phyloP scores from a whole-genome alignment of 345 rosid species.

The Salix purpurea region DNA sequence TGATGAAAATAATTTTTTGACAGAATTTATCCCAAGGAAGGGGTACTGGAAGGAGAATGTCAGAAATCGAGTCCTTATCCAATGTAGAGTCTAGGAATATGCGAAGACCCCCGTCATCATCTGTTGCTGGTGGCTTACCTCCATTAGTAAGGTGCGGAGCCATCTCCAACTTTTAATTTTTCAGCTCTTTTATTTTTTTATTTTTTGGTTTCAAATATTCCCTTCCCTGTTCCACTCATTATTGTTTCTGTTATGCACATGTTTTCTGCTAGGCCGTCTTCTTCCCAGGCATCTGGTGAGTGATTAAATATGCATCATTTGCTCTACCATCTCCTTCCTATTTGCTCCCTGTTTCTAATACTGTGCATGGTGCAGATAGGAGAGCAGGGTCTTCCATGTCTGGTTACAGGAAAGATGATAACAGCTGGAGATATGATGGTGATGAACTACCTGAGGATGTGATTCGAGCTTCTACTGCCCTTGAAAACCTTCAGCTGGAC shows the following conservation, averaged over 20 bases:
- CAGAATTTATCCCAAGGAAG: conserved; percentile 67
- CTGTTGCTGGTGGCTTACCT: conserved; percentile 86
- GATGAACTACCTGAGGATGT: conserved; percentile 69
- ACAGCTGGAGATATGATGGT: conserved; percentile 68
- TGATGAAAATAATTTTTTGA: conserved; percentile 1
- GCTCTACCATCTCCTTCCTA: neutral
- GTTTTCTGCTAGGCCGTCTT: conserved; percentile 44
- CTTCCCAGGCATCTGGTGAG: conserved; percentile 71
- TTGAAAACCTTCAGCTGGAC: conserved; percentile 93
- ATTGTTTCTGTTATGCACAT: conserved; percentile 10
- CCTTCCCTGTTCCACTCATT: conserved; percentile 6
- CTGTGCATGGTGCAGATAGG: conserved; percentile 45
- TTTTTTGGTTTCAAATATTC: neutral
- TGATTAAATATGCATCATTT: conserved; percentile 13
- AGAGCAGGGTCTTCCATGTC: conserved; percentile 73
- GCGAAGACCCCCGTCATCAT: conserved; percentile 63
- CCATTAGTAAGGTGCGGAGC: conserved; percentile 72
- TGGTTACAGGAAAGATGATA: conserved; percentile 79
- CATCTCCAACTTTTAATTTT: neutral
- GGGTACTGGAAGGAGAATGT: conserved; percentile 59
- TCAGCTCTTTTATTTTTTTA: neutral
- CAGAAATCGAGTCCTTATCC: conserved; percentile 52
- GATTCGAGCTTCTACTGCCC: conserved; percentile 67
- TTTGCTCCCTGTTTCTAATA: conserved; percentile 15
- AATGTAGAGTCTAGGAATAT: conserved; percentile 57